Evolutionary conservation across 257 asterid genomes (phyloP).

Genomic region (Parsonsia alboflavescens): DNA sequence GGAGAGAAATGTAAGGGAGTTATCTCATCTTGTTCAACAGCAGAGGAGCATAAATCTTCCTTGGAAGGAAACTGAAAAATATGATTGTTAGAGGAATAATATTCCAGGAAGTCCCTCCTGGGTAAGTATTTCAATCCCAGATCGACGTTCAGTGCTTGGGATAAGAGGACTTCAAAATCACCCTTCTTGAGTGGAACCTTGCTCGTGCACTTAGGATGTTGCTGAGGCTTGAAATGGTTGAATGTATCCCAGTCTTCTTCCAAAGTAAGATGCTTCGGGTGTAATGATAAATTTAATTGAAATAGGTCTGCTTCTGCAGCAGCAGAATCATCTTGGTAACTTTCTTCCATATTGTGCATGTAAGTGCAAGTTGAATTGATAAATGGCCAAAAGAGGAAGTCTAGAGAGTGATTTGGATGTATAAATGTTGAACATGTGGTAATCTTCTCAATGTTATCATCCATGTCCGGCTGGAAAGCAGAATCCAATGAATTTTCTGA

Average conservation of each 20-base stretch:
- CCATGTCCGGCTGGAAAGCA: slow-evolving; percentile 29
- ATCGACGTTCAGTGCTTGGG: slow-evolving; percentile 18
- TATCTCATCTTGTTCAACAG: slow-evolving; percentile 19
- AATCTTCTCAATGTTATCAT: slow-evolving; percentile 20
- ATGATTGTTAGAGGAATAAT: slow-evolving; percentile 20
- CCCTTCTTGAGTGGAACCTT: slow-evolving; percentile 20
- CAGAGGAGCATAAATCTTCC: slow-evolving; percentile 16
- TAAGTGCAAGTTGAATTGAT: slow-evolving; percentile 19
- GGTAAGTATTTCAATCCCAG: slow-evolving; percentile 32
- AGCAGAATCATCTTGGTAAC: slow-evolving; percentile 27
- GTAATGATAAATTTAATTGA: slow-evolving; percentile 31
- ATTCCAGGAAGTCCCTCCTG: slow-evolving; percentile 24
- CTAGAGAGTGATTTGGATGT: slow-evolving; percentile 21
- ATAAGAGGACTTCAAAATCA: slow-evolving; percentile 22
- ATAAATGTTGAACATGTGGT: slow-evolving; percentile 27
- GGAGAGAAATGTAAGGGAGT: slow-evolving; percentile 13
- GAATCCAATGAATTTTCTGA: slow-evolving; percentile 28
- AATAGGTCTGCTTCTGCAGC: slow-evolving; percentile 24
- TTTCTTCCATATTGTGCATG: slow-evolving; percentile 26
- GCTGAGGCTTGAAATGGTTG: slow-evolving; percentile 17
- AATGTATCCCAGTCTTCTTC: slow-evolving; percentile 28
- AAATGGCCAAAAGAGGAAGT: slow-evolving; percentile 24
- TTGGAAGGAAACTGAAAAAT: slow-evolving; percentile 33
- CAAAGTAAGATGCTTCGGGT: slow-evolving; percentile 24
- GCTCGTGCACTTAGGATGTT: slow-evolving; percentile 25